phyloP scores from a whole-genome alignment of 768 basidiomycete species.

The Tulasnella sp. region DNA sequence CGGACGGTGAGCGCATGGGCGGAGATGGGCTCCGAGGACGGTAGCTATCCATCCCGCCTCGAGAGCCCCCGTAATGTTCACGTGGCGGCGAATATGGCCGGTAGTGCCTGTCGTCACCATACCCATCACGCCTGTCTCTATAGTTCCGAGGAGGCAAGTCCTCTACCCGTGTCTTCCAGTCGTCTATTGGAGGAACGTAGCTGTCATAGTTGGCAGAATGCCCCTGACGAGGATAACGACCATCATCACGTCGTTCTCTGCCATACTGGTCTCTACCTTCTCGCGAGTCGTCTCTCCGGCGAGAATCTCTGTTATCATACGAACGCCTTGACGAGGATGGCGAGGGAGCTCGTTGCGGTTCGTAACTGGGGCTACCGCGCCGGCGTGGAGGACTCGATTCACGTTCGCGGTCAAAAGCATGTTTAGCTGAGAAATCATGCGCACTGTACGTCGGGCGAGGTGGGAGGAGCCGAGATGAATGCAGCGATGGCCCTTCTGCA shows the following conservation, averaged over 20 bases:
- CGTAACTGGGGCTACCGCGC: too few relatives aligned
- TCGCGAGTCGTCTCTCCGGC: conserved; percentile 2
- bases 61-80: too few relatives aligned
- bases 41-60: not conserved
- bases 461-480: too few relatives aligned
- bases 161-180: conserved; percentile 4
- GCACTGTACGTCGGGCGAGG: too few relatives aligned
- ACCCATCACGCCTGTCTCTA: not conserved
- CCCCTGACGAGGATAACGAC: not conserved
- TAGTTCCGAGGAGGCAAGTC: not conserved
- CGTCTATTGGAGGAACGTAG: not conserved
- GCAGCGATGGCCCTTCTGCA: too few relatives aligned
- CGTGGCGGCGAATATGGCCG: not conserved
- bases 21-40: not conserved
- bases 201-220: not conserved
- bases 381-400: too few relatives aligned
- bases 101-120: not conserved
- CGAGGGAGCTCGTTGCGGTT: too few relatives aligned
- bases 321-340: too few relatives aligned
- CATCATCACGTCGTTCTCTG: not conserved
- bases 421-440: too few relatives aligned
- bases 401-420: too few relatives aligned
- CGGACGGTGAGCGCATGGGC: not conserved
- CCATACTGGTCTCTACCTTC: not conserved
- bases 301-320: not conserved